Percentiles rank a stretch among this genome's conserved stretches.
These are phyloP conservation scores for Austroboletus novae-zelandiae DNA, from an alignment of 1,284 basidiomycete genomes.

Conservation along the genomic window DNA sequence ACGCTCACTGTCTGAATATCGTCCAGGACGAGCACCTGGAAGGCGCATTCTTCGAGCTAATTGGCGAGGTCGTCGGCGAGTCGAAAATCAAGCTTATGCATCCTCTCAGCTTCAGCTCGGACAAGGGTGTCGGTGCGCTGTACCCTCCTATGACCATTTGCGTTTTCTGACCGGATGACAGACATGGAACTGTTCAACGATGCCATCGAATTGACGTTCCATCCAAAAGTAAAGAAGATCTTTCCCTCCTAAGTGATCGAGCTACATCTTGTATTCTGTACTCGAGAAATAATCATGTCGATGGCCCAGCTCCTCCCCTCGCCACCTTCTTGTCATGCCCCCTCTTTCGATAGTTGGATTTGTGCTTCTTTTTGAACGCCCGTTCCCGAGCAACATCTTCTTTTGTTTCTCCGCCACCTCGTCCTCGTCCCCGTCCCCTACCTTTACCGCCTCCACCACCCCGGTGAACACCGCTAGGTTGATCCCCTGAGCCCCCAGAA, in stretches of 20 bases:
- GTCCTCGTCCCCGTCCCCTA: conserved; percentile 33
- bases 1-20: conserved; percentile 2
- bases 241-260: conserved; percentile 38
- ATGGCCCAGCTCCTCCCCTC: conserved; percentile 40
- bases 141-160: background rate
- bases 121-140: conserved; percentile 54
- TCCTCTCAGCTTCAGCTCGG: conserved; percentile 57
- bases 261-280: background rate
- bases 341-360: conserved; percentile 66
- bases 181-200: conserved; percentile 69
- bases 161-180: conserved; percentile 27
- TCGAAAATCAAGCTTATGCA: conserved; percentile 62
- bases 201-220: conserved; percentile 62
- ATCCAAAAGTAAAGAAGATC: conserved; percentile 56
- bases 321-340: conserved; percentile 80
- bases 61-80: conserved; percentile 65
- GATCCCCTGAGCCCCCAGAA: conserved; percentile 15
- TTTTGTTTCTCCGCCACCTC: conserved; percentile 34
- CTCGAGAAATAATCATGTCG: conserved; percentile 1
- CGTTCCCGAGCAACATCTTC: conserved; percentile 42
- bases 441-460: conserved; percentile 33
- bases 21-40: conserved; percentile 48
- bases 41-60: conserved; percentile 71
- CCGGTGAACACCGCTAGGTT: conserved; percentile 20
- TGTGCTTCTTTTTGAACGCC: conserved; percentile 70